Evolutionary conservation across 2,329 filamentous ascomycete genomes (phyloP).

Genomic region (Epichloe sp.): DNA sequence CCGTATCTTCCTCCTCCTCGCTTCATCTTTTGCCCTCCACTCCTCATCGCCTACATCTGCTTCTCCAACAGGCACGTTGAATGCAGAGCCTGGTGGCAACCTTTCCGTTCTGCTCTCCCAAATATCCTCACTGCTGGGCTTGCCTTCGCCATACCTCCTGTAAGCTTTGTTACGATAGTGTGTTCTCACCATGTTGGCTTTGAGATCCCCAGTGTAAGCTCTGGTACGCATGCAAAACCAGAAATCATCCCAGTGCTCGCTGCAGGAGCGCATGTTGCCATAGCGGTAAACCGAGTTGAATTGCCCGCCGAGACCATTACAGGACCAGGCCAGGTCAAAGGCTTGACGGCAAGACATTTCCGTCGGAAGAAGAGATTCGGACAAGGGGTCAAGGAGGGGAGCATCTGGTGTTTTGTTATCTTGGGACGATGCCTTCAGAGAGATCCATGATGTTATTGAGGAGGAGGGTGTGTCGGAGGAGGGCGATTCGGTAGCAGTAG

Average conservation of each 20-base stretch:
- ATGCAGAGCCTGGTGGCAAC: conserved; percentile 36
- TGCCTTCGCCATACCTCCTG: conserved; percentile 49
- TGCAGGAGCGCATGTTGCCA: conserved; percentile 63
- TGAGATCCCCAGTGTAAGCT: conserved; percentile 43
- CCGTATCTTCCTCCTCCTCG: conserved; percentile 22
- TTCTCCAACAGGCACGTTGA: conserved; percentile 26
- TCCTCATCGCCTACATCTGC: conserved; percentile 29
- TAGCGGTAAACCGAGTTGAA: conserved; percentile 86
- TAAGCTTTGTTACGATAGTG: conserved; percentile 55
- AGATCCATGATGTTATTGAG: conserved; percentile 21
- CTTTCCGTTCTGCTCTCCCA: conserved; percentile 63
- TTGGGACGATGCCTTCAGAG: conserved; percentile 18
- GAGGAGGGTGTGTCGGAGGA: conserved; percentile 19
- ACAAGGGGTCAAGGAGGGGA: conserved; percentile 31
- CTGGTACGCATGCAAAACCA: conserved; percentile 94
- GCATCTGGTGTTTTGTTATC: conserved; percentile 10
- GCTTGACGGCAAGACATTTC: conserved; percentile 80
- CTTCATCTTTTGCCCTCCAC: conserved; percentile 23
- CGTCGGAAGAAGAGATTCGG: conserved; percentile 61
- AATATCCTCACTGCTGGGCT: conserved; percentile 73
- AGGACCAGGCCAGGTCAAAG: conserved; percentile 91
- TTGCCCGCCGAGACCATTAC: conserved; percentile 80
- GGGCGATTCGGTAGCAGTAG: conserved; percentile 11
- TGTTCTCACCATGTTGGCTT: conserved; percentile 48
- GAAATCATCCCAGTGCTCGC: conserved; percentile 82